Percentiles rank a stretch among this genome's conserved stretches.
These are phyloP conservation scores for Gossypium sturtianum DNA, from an alignment of 345 rosid genomes.

Conservation along the genomic window DNA sequence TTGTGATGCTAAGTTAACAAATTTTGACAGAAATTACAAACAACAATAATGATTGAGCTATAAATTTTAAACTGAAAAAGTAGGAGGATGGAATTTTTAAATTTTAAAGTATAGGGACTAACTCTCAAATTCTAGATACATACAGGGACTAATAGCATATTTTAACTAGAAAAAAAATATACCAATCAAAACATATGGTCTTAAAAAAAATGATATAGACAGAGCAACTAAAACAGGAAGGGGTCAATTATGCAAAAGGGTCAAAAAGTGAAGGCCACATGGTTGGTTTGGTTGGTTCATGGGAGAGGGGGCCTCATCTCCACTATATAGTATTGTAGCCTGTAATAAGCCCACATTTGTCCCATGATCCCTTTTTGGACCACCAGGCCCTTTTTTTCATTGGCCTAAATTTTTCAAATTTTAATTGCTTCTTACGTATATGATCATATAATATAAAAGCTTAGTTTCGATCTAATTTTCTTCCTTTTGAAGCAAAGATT, in stretches of 20 bases:
- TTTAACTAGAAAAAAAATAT: no score
- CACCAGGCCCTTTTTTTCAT: neutral
- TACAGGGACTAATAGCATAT: no score
- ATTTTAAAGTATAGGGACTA: no score
- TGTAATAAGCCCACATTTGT: neutral
- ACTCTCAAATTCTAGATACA: no score
- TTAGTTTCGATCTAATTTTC: neutral
- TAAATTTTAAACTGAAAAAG: no score
- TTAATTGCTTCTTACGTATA: neutral
- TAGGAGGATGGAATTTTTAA: no score
- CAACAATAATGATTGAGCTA: no score
- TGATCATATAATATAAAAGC: neutral
- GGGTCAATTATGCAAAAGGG: neutral
- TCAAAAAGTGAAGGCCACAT: conserved; percentile 6
- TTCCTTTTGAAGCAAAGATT: neutral
- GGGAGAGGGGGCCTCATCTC: neutral
- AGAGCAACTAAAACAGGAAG: neutral
- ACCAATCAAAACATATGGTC: neutral
- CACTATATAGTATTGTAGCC: neutral
- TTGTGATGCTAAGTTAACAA: no score
- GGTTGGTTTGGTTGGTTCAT: neutral
- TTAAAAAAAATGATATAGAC: neutral
- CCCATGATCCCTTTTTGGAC: neutral
- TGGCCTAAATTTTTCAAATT: neutral
- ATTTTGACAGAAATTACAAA: no score